phyloP scores from a whole-genome alignment of 139 green algal genomes.

The Desmodesmus armatus region DNA sequence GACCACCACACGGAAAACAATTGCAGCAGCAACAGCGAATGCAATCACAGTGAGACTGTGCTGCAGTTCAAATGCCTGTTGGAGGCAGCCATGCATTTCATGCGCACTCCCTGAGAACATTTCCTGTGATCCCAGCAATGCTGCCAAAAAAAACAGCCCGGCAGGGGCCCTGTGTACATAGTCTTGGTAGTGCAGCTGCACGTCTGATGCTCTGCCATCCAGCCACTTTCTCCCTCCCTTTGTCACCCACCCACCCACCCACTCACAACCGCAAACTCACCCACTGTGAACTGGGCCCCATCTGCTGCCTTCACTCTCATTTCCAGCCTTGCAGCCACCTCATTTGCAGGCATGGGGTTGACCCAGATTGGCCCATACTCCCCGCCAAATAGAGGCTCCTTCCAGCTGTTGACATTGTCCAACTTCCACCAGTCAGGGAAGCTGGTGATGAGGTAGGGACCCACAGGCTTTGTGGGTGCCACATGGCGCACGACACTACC shows the following conservation, averaged over 20 bases:
- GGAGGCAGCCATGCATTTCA: no score
- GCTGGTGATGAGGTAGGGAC: slow-evolving; percentile 20
- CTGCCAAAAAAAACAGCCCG: no score
- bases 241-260: no score
- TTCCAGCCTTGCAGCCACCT: slow-evolving; percentile 26
- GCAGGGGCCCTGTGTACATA: no score
- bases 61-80: no score
- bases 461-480: background rate
- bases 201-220: no score
- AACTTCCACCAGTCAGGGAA: slow-evolving; percentile 37
- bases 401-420: slow-evolving; percentile 14
- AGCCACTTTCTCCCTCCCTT: no score
- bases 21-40: background rate
- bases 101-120: no score
- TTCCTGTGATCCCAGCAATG: no score
- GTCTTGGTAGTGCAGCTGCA: no score
- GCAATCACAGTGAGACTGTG: background rate
- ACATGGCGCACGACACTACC: slow-evolving; percentile 36
- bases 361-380: slow-evolving; percentile 4
- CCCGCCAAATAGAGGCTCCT: background rate
- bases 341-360: slow-evolving; percentile 10
- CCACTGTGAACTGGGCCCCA: background rate
- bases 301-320: slow-evolving; percentile 16
- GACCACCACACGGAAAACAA: no score
- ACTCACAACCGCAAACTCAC: no score